A percentile compares a stretch with the other conserved stretches of the same genome.
Conservation (phyloP, 805 yeast species). For the Sugiyamaella mastotermitis region DNA sequence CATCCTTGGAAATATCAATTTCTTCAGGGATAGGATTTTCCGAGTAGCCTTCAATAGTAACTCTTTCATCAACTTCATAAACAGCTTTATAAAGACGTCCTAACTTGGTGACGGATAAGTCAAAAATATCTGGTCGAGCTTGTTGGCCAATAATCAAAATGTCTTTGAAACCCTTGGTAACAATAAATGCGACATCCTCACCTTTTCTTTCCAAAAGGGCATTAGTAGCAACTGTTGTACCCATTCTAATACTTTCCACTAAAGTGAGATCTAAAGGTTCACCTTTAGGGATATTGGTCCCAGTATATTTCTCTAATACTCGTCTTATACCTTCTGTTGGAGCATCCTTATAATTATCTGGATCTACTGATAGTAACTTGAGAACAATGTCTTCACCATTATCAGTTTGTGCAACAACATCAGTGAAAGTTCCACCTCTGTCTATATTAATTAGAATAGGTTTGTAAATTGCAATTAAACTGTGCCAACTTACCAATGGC, state of each 20-base stretch:
- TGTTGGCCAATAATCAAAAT: constrained; percentile 83
- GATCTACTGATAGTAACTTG: constrained; percentile 83
- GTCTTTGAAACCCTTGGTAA: constrained; percentile 86
- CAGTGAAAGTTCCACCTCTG: constrained; percentile 92
- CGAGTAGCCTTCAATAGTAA: constrained; percentile 72
- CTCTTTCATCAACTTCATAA: constrained; percentile 83
- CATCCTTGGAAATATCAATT: constrained; percentile 23
- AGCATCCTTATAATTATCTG: constrained; percentile 81
- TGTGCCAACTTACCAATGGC: constrained; percentile 18
- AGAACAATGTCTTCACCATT: constrained; percentile 52
- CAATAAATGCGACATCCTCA: constrained; percentile 75
- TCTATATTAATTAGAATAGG: constrained; percentile 18
- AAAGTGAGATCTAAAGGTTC: constrained; percentile 44
- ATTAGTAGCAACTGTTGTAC: constrained; percentile 94
- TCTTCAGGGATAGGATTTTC: constrained; percentile 54
- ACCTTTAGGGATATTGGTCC: constrained; percentile 51
- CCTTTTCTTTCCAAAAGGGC: constrained; percentile 92
- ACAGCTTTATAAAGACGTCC: constrained; percentile 69
- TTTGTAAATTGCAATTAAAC: not conserved
- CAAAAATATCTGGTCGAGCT: constrained; percentile 85
- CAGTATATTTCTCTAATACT: constrained; percentile 56
- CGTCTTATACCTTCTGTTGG: constrained; percentile 88
- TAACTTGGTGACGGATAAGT: constrained; percentile 66
- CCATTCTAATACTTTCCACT: constrained; percentile 74
- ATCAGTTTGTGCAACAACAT: constrained; percentile 51